Base-by-base conservation (phyloP, 2,329 filamentous ascomycete species). In the Lecanicillium sp. region DNA sequence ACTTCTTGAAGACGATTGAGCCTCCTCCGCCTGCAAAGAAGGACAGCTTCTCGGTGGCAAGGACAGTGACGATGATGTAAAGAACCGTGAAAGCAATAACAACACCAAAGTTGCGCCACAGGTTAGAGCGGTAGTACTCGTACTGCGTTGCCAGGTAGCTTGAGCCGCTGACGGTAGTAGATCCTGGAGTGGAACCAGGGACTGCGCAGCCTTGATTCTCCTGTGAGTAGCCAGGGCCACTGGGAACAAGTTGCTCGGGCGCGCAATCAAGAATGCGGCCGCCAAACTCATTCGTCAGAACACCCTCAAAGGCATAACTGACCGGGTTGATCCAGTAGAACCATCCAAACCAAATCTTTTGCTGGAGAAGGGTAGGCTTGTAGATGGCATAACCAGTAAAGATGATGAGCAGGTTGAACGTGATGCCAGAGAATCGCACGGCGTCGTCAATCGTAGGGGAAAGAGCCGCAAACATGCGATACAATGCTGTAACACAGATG, bases 61-160 rank as follows among this genome's bases (percentile, higher is more conserved):
- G 46, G 12, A 81, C 69, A 0, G 83, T 89, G 32, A 89, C 59
- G 3, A 80, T 44, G n/a, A 90, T 71, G 53, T 89, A 90, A 1
- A 87, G 68, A 0, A 83, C 72, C 0, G 74, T 71, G 47, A 84
- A 89, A 2, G 80, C 83, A 41, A 88, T 75, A 9, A 88, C 59
- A 2, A 86, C 77, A 16, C 80, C 83, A 50, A 82, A 85, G 56
- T 88, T 86, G 6, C 83, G 74, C 79, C 80, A 83, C 25, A 77
- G 57, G 48, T 83, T 68, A 3, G 58, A 58, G 17, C 69, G 60
- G 28, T 58, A 60, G 53, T 81, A 84, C 25, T 63, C 56, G 48
- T 71, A 79, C n/a, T 65, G 63, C 3, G 63, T 50, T 19, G 55
- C 47, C 33, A 82, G 56, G 39, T 78, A 83, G 5, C 61, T 60